phyloP scores from a whole-genome alignment of 108 stramenopile genomes.

The Seminavis robusta region DNA sequence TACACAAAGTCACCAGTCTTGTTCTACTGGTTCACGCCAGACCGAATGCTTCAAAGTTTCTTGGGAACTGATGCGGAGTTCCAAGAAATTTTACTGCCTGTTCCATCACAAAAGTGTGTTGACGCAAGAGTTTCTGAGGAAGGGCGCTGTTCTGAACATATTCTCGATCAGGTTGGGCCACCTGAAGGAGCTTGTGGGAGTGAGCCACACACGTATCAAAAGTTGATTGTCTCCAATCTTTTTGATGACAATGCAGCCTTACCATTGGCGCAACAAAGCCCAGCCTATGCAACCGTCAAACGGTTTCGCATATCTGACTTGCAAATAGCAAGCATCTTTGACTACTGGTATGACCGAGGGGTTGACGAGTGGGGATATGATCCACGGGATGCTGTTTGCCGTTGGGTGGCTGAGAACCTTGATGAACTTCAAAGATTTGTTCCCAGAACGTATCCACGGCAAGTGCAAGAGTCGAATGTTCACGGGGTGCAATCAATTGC shows the following conservation, averaged over 20 bases:
- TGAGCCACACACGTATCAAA: constrained; percentile 17
- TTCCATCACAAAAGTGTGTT: constrained; percentile 4
- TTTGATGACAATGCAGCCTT: background rate
- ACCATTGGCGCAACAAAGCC: constrained; percentile 1
- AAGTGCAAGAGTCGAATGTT: background rate
- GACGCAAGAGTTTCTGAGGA: constrained; percentile 10
- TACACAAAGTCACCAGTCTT: constrained; percentile 30
- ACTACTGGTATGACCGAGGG: background rate
- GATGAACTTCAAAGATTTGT: constrained; percentile 9
- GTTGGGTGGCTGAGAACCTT: constrained; percentile 26
- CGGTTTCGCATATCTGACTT: constrained; percentile 4
- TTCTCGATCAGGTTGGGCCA: constrained; percentile 7
- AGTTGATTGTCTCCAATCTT: constrained; percentile 3
- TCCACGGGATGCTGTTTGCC: constrained; percentile 28
- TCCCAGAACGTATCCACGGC: constrained; percentile 20
- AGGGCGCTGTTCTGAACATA: constrained; percentile 11
- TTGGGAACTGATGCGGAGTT: constrained; percentile 13
- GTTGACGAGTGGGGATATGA: constrained; percentile 10
- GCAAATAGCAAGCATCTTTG: constrained; percentile 11
- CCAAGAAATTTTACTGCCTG: constrained; percentile 21
- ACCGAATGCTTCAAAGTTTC: constrained; percentile 19
- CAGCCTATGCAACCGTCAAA: constrained; percentile 16
- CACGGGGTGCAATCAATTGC: constrained; percentile 7
- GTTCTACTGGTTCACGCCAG: constrained; percentile 35
- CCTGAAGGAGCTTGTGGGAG: constrained; percentile 21